Evolutionary conservation across 495 filamentous ascomycete genomes (phyloP).

Genomic region (Lichina pygmaea): DNA sequence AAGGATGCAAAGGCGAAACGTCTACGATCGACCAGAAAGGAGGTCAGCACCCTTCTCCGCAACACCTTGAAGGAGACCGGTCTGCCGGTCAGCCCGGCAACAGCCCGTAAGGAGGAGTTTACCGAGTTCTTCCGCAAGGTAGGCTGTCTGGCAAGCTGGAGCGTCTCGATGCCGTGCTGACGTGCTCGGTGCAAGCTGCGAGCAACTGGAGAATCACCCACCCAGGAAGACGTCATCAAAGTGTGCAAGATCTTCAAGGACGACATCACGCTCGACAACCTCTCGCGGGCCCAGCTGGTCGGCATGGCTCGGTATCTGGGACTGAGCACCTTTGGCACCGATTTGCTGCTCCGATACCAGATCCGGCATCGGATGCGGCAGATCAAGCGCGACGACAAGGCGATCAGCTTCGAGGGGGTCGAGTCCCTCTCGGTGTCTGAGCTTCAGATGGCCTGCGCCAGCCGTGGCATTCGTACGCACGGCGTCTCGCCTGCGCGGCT

Average conservation of each 20-base stretch:
- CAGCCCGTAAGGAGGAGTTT: conserved; percentile 81
- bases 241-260: conserved; percentile 99
- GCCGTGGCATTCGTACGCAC: conserved; percentile 76
- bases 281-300: conserved; percentile 85
- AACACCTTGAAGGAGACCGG: conserved; percentile 82
- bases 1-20: conserved; percentile 68
- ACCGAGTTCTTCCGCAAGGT: conserved; percentile 96
- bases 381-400: conserved; percentile 92
- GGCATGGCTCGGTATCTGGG: conserved; percentile 98
- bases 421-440: conserved; percentile 81
- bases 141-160: neutral
- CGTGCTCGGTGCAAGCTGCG: conserved; percentile 15
- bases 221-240: conserved; percentile 78
- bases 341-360: conserved; percentile 92
- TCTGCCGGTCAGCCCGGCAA: conserved; percentile 59
- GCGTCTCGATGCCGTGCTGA: no score
- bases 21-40: conserved; percentile 67
- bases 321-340: conserved; percentile 84
- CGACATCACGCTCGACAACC: conserved; percentile 87
- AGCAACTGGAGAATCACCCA: conserved; percentile 68
- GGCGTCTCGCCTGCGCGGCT: conserved; percentile 67
- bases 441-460: conserved; percentile 71
- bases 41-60: conserved; percentile 77
- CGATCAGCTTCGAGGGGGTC: conserved; percentile 86
- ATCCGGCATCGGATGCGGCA: conserved; percentile 95